Percentiles rank a stretch among this genome's conserved stretches.
phyloP scores from a whole-genome alignment of 768 basidiomycete species.

The Termitomyces sp. region DNA sequence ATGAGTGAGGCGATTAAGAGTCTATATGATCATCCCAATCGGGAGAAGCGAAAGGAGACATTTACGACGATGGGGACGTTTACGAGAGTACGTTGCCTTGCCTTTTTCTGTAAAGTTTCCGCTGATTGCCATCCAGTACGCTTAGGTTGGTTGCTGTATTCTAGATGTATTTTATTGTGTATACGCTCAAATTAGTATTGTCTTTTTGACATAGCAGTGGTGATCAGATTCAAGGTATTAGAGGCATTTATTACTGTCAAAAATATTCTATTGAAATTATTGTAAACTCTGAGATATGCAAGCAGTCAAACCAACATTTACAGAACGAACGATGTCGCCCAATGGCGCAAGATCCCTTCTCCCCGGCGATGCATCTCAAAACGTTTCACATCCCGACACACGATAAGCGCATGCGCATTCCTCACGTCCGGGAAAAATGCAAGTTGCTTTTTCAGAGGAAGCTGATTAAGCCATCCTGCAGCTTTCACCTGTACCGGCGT shows the following conservation, averaged over 20 bases:
- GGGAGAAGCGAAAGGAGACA: conserved; percentile 64
- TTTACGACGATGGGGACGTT: conserved; percentile 94
- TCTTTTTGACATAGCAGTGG: background rate
- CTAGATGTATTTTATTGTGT: conserved; percentile 8
- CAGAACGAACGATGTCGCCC: conserved; percentile 25
- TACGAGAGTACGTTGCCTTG: conserved; percentile 63
- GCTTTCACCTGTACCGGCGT: conserved; percentile 54
- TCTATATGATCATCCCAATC: conserved; percentile 60
- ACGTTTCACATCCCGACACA: conserved; percentile 60
- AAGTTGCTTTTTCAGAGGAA: conserved; percentile 69
- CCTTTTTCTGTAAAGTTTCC: background rate
- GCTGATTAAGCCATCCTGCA: conserved; percentile 54
- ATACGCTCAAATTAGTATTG: background rate
- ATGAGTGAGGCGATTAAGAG: conserved; percentile 89
- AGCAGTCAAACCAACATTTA: background rate
- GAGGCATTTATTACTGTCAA: background rate
- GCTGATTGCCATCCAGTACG: conserved; percentile 8
- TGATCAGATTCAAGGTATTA: background rate
- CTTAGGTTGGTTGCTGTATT: conserved; percentile 6
- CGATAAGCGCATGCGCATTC: conserved; percentile 70
- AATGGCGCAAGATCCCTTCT: conserved; percentile 63
- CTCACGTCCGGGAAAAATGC: conserved; percentile 54
- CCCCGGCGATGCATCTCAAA: conserved; percentile 57
- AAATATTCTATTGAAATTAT: background rate
- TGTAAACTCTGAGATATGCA: background rate